phyloP scores from a whole-genome alignment of 2,329 filamentous ascomycete species.

The Ilyonectria sp. region DNA sequence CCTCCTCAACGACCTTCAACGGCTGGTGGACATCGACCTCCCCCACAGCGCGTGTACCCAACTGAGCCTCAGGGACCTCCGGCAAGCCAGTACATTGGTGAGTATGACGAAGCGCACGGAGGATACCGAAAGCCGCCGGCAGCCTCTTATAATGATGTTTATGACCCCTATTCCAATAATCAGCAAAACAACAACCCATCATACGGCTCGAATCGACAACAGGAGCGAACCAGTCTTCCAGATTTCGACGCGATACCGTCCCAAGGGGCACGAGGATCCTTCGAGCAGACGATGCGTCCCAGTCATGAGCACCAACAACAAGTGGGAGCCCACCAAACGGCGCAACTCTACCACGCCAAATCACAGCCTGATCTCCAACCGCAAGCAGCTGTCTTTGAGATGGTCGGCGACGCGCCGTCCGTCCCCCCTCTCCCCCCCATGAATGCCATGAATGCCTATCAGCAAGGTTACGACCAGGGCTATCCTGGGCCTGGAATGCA shows the following conservation, averaged over 20 bases:
- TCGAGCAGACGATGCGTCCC: slow-evolving; percentile 64
- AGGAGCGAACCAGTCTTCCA: slow-evolving; percentile 51
- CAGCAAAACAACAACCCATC: slow-evolving; percentile 49
- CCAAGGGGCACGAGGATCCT: slow-evolving; percentile 57
- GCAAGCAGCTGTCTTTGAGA: slow-evolving; percentile 81
- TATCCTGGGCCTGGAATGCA: slow-evolving; percentile 43
- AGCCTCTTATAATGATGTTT: slow-evolving; percentile 65
- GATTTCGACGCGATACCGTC: slow-evolving; percentile 60
- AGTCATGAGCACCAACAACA: slow-evolving; percentile 61
- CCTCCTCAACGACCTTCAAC: slow-evolving; percentile 72
- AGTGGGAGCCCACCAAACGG: slow-evolving; percentile 65
- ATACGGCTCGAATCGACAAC: slow-evolving; percentile 39
- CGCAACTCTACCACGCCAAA: slow-evolving; percentile 72
- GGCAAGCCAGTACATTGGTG: slow-evolving; percentile 51
- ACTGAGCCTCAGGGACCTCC: slow-evolving; percentile 56
- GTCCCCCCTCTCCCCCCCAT: slow-evolving; percentile 65
- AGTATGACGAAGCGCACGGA: slow-evolving; percentile 51
- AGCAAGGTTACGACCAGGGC: slow-evolving; percentile 46
- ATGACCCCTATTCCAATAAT: slow-evolving; percentile 68
- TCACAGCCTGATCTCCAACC: slow-evolving; percentile 78
- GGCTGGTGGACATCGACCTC: slow-evolving; percentile 65
- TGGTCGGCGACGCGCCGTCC: slow-evolving; percentile 74
- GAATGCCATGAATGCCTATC: slow-evolving; percentile 48
- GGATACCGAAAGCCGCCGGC: slow-evolving; percentile 49
- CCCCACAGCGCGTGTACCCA: slow-evolving; percentile 68